Conservation (phyloP, 164 flowering plant genomes). For the Annona squamosa region DNA sequence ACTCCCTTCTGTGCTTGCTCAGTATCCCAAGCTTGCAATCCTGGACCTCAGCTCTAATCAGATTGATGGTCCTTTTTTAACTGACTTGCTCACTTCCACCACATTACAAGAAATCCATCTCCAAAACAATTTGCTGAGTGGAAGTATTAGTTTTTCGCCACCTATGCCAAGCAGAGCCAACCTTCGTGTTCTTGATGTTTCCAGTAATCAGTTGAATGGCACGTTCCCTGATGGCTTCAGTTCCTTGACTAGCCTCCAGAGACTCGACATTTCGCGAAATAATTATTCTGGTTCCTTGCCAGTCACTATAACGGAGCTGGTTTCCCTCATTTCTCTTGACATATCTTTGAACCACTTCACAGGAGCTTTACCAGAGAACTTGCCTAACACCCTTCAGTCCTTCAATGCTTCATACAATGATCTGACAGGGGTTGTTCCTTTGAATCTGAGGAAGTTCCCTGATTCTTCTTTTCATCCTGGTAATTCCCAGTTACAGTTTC, state of each 20-base stretch:
- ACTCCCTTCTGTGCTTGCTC: constrained; percentile 50
- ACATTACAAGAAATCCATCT: constrained; percentile 77
- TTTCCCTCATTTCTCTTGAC: constrained; percentile 51
- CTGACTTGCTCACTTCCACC: constrained; percentile 43
- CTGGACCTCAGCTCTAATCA: constrained; percentile 82
- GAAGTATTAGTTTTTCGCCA: constrained; percentile 41
- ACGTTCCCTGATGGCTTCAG: constrained; percentile 62
- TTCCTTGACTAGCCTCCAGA: constrained; percentile 47
- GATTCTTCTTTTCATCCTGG: constrained; percentile 85
- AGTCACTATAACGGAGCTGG: constrained; percentile 44
- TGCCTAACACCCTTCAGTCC: constrained; percentile 46
- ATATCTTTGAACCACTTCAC: constrained; percentile 70
- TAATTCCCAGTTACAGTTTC: constrained; percentile 47
- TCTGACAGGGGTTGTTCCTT: constrained; percentile 83
- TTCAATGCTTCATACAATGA: constrained; percentile 86
- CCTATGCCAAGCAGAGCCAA: constrained; percentile 30
- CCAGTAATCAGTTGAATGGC: constrained; percentile 60
- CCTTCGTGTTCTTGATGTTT: constrained; percentile 73
- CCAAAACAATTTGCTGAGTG: constrained; percentile 46
- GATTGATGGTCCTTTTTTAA: constrained; percentile 50
- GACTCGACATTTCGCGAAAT: constrained; percentile 64
- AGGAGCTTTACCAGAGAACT: constrained; percentile 68
- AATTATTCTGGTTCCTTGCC: constrained; percentile 81
- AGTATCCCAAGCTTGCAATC: constrained; percentile 59
- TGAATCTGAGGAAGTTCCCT: constrained; percentile 64